Conservation (phyloP, 208 protist species). For the Crithidia thermophila region DNA sequence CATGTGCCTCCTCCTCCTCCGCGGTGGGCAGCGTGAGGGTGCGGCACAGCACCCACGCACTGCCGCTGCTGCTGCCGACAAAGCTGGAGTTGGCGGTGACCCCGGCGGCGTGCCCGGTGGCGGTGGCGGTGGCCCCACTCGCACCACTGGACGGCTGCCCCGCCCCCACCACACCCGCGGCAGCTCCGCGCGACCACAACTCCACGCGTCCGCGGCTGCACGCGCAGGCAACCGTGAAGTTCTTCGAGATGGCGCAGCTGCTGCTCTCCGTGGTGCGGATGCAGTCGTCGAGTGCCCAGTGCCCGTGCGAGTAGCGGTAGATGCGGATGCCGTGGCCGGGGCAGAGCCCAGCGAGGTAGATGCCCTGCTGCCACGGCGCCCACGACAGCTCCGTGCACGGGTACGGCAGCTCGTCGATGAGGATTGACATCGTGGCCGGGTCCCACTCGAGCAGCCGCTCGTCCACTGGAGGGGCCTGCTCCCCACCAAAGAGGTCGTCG, state of each 20-base stretch:
- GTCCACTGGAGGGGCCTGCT: slow-evolving; percentile 27
- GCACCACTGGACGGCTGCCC: background rate
- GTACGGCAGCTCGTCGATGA: slow-evolving; percentile 62
- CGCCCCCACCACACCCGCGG: background rate
- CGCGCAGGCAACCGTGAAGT: slow-evolving; percentile 77
- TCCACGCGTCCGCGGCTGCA: slow-evolving; percentile 50
- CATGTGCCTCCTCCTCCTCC: slow-evolving; percentile 11
- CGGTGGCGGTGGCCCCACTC: background rate
- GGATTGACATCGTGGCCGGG: slow-evolving; percentile 42
- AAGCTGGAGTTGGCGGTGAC: too few relatives aligned
- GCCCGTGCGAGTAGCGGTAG: slow-evolving; percentile 80
- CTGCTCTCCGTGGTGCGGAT: slow-evolving; percentile 53
- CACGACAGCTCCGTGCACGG: slow-evolving; percentile 71
- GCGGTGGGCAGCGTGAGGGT: slow-evolving; percentile 9
- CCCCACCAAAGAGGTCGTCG: slow-evolving; percentile 33
- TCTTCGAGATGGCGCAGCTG: slow-evolving; percentile 61
- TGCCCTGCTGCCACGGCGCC: slow-evolving; percentile 88
- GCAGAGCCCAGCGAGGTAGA: slow-evolving; percentile 68
- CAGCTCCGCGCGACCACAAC: slow-evolving; percentile 39
- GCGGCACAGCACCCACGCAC: slow-evolving; percentile 28
- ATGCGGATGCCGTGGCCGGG: slow-evolving; percentile 58
- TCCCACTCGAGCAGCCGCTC: slow-evolving; percentile 67
- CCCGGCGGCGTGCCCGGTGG: too few relatives aligned
- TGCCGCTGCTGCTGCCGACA: background rate
- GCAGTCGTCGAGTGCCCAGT: slow-evolving; percentile 70